Evolutionary conservation across 768 basidiomycete species (phyloP).

Genomic region (Candolleomyces eurysporus): DNA sequence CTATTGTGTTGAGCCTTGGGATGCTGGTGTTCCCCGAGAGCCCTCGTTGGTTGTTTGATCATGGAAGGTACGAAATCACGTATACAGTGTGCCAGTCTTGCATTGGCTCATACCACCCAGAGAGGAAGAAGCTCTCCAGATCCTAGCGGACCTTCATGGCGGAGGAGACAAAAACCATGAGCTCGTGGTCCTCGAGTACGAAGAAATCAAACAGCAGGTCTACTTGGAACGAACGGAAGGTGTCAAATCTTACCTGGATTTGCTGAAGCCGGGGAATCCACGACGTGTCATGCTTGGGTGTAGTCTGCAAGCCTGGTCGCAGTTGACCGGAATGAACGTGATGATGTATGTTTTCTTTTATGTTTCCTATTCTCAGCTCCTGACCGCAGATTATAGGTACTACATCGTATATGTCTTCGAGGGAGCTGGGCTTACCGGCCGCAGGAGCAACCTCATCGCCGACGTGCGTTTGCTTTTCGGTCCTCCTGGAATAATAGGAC

Average conservation of each 20-base stretch:
- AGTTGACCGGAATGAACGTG: constrained; percentile 75
- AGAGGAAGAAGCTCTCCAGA: constrained; percentile 63
- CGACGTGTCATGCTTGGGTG: constrained; percentile 71
- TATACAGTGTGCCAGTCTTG: not conserved
- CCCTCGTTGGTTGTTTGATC: constrained; percentile 71
- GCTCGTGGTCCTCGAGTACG: constrained; percentile 67
- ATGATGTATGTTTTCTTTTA: constrained; percentile 58
- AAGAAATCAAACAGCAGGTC: constrained; percentile 61
- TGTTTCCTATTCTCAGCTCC: not conserved
- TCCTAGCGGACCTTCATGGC: constrained; percentile 76
- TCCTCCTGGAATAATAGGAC: not conserved
- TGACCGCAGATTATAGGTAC: constrained; percentile 38
- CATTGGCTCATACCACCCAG: constrained; percentile 18
- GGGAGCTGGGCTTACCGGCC: constrained; percentile 73
- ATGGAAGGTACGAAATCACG: constrained; percentile 38
- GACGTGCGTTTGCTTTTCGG: constrained; percentile 27
- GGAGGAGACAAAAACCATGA: constrained; percentile 54
- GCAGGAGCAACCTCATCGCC: constrained; percentile 73
- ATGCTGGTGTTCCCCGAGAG: constrained; percentile 71
- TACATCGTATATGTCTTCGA: constrained; percentile 72
- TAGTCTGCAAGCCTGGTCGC: constrained; percentile 79
- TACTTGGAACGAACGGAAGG: constrained; percentile 66
- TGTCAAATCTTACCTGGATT: constrained; percentile 66
- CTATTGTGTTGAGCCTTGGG: constrained; percentile 61
- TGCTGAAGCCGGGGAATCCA: constrained; percentile 63